Percentiles rank a stretch among this genome's conserved stretches.
Evolutionary conservation across 805 yeast species (phyloP).

Genomic region (Candida dajiaensis): DNA sequence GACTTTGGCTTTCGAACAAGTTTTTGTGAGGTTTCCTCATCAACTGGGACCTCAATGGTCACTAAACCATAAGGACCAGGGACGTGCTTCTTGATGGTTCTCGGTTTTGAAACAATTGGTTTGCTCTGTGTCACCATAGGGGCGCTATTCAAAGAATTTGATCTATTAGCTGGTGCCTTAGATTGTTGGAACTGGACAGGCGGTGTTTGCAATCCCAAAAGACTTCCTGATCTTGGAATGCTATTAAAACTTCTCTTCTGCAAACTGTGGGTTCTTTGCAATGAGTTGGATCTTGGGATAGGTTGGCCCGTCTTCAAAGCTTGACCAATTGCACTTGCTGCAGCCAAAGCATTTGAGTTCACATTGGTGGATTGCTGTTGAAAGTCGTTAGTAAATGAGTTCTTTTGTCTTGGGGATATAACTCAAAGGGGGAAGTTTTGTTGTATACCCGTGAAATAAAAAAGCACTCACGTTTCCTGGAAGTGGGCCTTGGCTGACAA

Average conservation of each 20-base stretch:
- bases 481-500: slow-evolving; percentile 4
- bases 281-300: slow-evolving; percentile 25
- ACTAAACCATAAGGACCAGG: slow-evolving; percentile 72
- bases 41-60: slow-evolving; percentile 61
- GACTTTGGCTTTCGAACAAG: slow-evolving; percentile 4
- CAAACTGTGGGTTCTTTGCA: slow-evolving; percentile 20
- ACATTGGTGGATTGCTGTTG: slow-evolving; percentile 24
- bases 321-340: slow-evolving; percentile 51
- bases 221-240: slow-evolving; percentile 15
- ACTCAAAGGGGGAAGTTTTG: not conserved
- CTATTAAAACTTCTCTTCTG: slow-evolving; percentile 10
- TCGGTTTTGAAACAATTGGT: slow-evolving; percentile 21
- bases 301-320: slow-evolving; percentile 33
- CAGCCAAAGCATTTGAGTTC: slow-evolving; percentile 53
- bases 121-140: slow-evolving; percentile 2
- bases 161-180: slow-evolving; percentile 12
- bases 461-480: slow-evolving; percentile 8
- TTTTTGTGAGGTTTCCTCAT: slow-evolving; percentile 16
- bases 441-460: not conserved
- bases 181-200: slow-evolving; percentile 10
- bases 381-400: slow-evolving; percentile 4
- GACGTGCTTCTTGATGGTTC: slow-evolving; percentile 59
- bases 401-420: not conserved
- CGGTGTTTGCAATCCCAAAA: slow-evolving; percentile 20
- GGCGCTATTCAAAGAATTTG: slow-evolving; percentile 12